phyloP scores from a whole-genome alignment of 1,139 yeast species.

The Yamadazyma songkhlaensis region DNA sequence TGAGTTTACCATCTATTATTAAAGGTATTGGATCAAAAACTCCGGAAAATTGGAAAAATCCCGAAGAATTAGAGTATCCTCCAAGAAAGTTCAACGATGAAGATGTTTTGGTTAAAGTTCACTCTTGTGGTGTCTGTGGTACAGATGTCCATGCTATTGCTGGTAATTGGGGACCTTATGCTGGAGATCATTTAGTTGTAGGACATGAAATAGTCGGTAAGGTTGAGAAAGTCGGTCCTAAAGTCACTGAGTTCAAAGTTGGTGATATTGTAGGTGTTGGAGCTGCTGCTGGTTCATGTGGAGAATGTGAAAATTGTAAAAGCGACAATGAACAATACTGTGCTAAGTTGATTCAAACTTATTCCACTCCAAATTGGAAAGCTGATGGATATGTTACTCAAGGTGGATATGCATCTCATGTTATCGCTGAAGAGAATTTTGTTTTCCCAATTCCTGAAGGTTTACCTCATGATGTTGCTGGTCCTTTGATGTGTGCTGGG shows the following conservation, averaged over 20 bases:
- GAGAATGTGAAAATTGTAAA: conserved; percentile 46
- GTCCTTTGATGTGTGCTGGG: conserved; percentile 70
- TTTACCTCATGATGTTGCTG: conserved; percentile 46
- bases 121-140: conserved; percentile 63
- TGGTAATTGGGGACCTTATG: conserved; percentile 46
- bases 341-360: conserved; percentile 39
- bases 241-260: conserved; percentile 43
- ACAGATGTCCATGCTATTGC: conserved; percentile 49
- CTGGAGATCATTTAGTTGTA: conserved; percentile 31
- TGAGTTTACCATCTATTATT: conserved; percentile 27
- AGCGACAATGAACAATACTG: conserved; percentile 52
- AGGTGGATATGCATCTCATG: conserved; percentile 63
- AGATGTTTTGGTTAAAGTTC: conserved; percentile 46
- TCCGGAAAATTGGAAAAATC: conserved; percentile 38
- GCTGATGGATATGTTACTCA: conserved; percentile 40
- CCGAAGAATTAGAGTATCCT: conserved; percentile 35
- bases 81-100: conserved; percentile 34
- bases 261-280: conserved; percentile 69
- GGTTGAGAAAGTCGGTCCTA: conserved; percentile 45
- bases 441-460: conserved; percentile 58
- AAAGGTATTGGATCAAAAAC: conserved; percentile 37
- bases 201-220: conserved; percentile 58
- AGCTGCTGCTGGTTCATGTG: conserved; percentile 50
- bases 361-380: conserved; percentile 35
- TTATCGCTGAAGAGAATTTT: conserved; percentile 52